Conservation (phyloP, 257 asterid genomes). For the Craterostigma plantagineum region DNA sequence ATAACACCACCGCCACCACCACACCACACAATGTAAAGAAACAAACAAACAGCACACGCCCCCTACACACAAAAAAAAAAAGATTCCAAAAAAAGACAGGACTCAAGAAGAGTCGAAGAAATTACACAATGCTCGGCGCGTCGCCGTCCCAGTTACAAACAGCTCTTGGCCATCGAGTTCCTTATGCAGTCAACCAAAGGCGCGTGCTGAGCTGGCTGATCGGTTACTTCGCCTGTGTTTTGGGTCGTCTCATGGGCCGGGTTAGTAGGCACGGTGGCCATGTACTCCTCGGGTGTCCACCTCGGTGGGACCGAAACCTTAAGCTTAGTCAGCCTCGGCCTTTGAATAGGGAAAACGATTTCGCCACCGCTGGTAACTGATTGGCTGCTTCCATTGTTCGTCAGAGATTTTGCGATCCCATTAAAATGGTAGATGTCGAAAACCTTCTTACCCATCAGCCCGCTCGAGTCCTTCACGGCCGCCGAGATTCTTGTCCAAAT, state of each 20-base stretch:
- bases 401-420: constrained; percentile 79
- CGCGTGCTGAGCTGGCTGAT: constrained; percentile 53
- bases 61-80: too few species aligned
- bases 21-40: too few species aligned
- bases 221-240: not conserved
- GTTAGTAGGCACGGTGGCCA: constrained; percentile 27
- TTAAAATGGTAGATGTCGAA: constrained; percentile 88
- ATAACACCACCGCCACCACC: too few species aligned
- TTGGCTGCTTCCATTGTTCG: constrained; percentile 74
- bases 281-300: constrained; percentile 92
- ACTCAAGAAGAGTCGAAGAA: too few species aligned
- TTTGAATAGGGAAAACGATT: constrained; percentile 39
- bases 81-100: too few species aligned
- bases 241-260: constrained; percentile 19
- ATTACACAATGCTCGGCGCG: constrained; percentile 83
- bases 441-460: constrained; percentile 64
- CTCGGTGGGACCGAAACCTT: constrained; percentile 89
- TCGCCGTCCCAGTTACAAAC: constrained; percentile 90
- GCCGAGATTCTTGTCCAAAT: constrained; percentile 64
- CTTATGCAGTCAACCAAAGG: constrained; percentile 84
- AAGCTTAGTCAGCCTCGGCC: constrained; percentile 69
- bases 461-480: constrained; percentile 83
- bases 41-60: too few species aligned
- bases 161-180: constrained; percentile 83
- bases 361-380: constrained; percentile 32